Evolutionary conservation across 2,329 filamentous ascomycete species (phyloP).

Genomic region (Hypoxylon sp.): DNA sequence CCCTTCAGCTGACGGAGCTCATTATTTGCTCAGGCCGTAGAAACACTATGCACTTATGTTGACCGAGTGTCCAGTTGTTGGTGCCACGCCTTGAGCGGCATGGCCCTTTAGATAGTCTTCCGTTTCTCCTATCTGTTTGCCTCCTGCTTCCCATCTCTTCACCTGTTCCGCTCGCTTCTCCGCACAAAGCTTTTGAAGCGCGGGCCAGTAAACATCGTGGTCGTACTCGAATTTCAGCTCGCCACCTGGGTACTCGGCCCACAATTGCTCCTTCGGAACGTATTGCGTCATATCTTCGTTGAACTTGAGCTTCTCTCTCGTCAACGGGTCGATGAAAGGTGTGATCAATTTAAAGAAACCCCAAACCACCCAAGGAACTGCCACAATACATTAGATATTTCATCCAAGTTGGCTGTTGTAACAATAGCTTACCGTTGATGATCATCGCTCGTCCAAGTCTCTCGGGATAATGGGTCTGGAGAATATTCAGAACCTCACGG

Average conservation of each 20-base stretch:
- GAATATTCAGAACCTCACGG: constrained; percentile 84
- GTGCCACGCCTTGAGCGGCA: constrained; percentile 35
- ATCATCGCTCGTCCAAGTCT: constrained; percentile 87
- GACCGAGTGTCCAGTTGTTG: constrained; percentile 17
- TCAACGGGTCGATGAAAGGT: constrained; percentile 95
- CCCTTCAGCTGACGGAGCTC: too few species aligned
- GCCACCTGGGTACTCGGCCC: constrained; percentile 77
- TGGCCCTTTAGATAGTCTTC: constrained; percentile 85
- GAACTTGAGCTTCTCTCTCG: constrained; percentile 94
- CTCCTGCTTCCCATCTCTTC: constrained; percentile 80
- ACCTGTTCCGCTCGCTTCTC: constrained; percentile 69
- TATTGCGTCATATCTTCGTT: constrained; percentile 89
- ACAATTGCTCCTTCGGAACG: constrained; percentile 83
- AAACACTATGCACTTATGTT: constrained; percentile 9
- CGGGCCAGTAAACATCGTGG: constrained; percentile 88
- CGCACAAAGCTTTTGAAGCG: constrained; percentile 75
- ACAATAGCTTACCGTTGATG: constrained; percentile 73
- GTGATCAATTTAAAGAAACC: constrained; percentile 97
- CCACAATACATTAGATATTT: constrained; percentile 22
- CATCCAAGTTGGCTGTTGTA: not conserved
- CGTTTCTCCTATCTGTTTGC: constrained; percentile 83
- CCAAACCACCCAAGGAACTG: constrained; percentile 89
- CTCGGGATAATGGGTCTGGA: constrained; percentile 97
- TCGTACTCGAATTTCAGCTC: constrained; percentile 91
- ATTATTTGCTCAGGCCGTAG: constrained; percentile 3